Conservation (phyloP, 305 asterid species). For the Fraxinus platypoda region DNA sequence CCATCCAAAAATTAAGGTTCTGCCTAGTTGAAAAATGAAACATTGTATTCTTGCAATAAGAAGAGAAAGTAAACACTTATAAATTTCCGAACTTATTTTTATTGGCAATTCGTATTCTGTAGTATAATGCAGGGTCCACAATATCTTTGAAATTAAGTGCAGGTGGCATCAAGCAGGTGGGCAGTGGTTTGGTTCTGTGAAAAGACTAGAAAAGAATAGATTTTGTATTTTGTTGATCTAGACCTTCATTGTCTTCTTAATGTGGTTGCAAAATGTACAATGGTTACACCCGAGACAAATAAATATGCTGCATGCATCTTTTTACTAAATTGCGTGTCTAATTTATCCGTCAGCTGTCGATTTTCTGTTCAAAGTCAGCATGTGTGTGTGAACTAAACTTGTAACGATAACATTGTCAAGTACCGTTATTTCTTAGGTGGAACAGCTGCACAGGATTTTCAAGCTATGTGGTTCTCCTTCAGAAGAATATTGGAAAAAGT, state of each 20-base stretch:
- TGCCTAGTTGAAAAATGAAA: background rate
- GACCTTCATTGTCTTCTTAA: background rate
- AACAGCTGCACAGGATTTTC: slow-evolving; percentile 84
- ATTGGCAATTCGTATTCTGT: background rate
- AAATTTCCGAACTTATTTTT: background rate
- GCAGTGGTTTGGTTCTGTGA: background rate
- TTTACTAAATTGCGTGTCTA: background rate
- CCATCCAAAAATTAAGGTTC: background rate
- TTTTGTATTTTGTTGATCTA: background rate
- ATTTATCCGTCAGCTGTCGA: background rate
- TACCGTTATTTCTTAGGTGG: slow-evolving; percentile 50
- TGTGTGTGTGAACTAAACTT: background rate
- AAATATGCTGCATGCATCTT: background rate
- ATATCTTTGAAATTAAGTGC: background rate
- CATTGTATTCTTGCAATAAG: background rate
- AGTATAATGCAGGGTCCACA: background rate
- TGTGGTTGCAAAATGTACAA: background rate
- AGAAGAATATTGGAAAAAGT: slow-evolving; percentile 91
- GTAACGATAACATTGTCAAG: background rate
- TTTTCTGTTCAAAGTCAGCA: background rate
- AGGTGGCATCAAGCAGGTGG: background rate
- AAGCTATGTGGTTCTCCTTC: slow-evolving; percentile 96
- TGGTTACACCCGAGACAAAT: background rate
- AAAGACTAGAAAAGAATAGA: background rate
- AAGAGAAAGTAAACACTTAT: background rate